Evolutionary conservation across 2,329 filamentous ascomycete genomes (phyloP).

Genomic region (Neophaeococcomyces aloes): DNA sequence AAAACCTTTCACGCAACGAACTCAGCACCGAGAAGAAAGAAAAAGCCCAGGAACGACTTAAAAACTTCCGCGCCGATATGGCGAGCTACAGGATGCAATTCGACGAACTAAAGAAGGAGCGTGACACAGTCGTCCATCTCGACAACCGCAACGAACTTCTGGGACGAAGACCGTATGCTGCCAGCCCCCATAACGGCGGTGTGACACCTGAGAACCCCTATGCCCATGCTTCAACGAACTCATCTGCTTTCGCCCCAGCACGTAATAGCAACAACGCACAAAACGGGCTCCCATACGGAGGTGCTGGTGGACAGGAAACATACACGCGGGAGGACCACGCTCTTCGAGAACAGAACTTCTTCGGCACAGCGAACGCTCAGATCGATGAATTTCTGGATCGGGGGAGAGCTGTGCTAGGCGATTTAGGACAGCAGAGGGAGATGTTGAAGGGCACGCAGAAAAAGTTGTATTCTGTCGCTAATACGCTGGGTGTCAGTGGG

Average conservation of each 20-base stretch:
- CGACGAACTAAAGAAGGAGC: conserved; percentile 62
- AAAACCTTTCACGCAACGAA: conserved; percentile 72
- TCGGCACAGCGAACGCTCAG: conserved; percentile 67
- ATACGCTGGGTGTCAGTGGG: conserved; percentile 83
- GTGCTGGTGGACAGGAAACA: conserved; percentile 41
- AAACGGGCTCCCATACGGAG: conserved; percentile 38
- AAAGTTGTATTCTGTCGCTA: conserved; percentile 81
- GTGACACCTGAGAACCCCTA: conserved; percentile 92
- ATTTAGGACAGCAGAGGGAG: conserved; percentile 80
- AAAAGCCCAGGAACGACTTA: conserved; percentile 75
- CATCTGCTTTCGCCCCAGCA: conserved; percentile 30
- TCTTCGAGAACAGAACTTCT: conserved; percentile 80
- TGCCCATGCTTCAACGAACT: conserved; percentile 46
- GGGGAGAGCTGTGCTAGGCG: conserved; percentile 78
- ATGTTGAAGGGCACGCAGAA: conserved; percentile 92
- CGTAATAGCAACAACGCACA: conserved; percentile 23
- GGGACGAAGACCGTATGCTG: conserved; percentile 66
- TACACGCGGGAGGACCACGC: conserved; percentile 69
- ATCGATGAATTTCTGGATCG: conserved; percentile 90
- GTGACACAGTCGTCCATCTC: conserved; percentile 59
- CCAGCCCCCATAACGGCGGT: conserved; percentile 20
- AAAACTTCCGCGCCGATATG: conserved; percentile 74
- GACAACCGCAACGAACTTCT: conserved; percentile 73
- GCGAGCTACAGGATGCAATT: conserved; percentile 68
- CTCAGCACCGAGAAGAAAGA: conserved; percentile 83